Percentiles rank a stretch among this genome's conserved stretches.
Conservation (phyloP, 257 asterid species). For the Capsicum baccatum region DNA sequence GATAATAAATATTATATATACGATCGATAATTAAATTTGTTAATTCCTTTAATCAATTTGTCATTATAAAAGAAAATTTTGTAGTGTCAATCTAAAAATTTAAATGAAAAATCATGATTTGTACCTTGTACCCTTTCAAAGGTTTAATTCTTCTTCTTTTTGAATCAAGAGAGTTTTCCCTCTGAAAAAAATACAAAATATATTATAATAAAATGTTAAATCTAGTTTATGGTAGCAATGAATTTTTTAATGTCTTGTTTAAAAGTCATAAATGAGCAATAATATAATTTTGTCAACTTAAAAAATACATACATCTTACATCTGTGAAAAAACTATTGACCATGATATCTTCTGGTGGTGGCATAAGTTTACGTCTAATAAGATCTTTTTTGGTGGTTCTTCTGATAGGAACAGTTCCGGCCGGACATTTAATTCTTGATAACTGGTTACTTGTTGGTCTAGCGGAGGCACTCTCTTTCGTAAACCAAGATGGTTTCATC, state of each 20-base stretch:
- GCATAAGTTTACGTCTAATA: not conserved
- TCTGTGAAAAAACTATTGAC: not conserved
- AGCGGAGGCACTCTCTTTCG: not conserved
- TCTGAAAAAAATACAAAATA: not conserved
- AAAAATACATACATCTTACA: not conserved
- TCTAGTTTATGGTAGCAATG: not conserved
- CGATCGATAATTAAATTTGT: not conserved
- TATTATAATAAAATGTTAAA: not conserved
- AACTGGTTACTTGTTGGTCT: not conserved
- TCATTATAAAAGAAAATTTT: too few species aligned
- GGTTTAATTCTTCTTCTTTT: not conserved
- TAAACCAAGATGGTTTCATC: not conserved
- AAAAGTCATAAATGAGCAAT: not conserved
- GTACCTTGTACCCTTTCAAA: conserved; percentile 18
- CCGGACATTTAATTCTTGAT: not conserved
- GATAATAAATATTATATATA: not conserved
- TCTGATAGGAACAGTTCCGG: not conserved
- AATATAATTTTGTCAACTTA: not conserved
- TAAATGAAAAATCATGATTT: not conserved
- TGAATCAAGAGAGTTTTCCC: not conserved
- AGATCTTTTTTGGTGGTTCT: conserved; percentile 2
- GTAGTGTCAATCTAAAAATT: too few species aligned
- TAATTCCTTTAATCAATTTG: too few species aligned
- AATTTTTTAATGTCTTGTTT: not conserved
- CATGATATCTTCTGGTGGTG: not conserved